Percentiles rank a stretch among this genome's conserved stretches.
Evolutionary conservation across 2,329 filamentous ascomycete species (phyloP).

Genomic region (Colletotrichum euphorbiae): DNA sequence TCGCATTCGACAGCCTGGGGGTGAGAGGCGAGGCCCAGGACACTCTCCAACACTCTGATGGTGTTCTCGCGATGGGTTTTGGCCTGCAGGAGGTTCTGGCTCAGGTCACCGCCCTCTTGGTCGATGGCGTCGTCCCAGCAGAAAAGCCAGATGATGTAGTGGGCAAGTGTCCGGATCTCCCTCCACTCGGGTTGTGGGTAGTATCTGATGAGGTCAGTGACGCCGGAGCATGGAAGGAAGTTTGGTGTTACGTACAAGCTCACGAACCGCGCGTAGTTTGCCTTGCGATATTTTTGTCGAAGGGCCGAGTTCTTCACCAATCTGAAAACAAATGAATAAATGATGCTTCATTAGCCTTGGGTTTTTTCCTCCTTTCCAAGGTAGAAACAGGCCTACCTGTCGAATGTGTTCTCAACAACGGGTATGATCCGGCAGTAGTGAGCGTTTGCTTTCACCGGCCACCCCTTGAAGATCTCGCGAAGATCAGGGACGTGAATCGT

Average conservation of each 20-base stretch:
- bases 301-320: conserved; percentile 17
- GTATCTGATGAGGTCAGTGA: conserved; percentile 20
- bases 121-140: conserved; percentile 51
- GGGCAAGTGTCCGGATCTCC: conserved; percentile 42
- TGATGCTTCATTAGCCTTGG: neutral
- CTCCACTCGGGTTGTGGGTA: conserved; percentile 43
- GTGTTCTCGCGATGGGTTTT: conserved; percentile 45
- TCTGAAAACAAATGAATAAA: neutral
- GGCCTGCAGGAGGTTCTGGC: conserved; percentile 44
- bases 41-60: conserved; percentile 37
- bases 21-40: conserved; percentile 38
- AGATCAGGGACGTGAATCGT: conserved; percentile 46
- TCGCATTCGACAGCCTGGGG: conserved; percentile 27
- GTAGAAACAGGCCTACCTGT: conserved; percentile 4
- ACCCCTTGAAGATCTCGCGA: conserved; percentile 42
- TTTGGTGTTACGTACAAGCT: conserved; percentile 18
- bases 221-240: neutral
- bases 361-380: neutral
- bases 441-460: conserved; percentile 44
- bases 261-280: conserved; percentile 32
- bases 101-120: conserved; percentile 45
- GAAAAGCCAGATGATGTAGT: conserved; percentile 47
- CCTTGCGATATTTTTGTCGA: conserved; percentile 24
- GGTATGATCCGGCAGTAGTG: conserved; percentile 41
- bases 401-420: conserved; percentile 40